Base-by-base conservation (phyloP, 2,329 filamentous ascomycete species). In the Epichloe scottii region DNA sequence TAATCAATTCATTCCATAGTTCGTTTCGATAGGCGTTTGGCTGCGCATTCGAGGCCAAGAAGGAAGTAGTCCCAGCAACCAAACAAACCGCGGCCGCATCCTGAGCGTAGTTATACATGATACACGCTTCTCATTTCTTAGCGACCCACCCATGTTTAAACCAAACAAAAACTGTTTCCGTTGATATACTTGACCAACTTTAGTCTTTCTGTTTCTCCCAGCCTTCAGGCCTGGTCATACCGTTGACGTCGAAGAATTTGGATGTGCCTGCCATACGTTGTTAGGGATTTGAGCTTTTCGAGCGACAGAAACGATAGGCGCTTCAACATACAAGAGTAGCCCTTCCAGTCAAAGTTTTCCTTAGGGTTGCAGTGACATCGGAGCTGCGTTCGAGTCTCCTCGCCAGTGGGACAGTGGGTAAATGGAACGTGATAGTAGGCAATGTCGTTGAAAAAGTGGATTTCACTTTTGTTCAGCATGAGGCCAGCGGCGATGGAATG, bases 261-360 rank as follows among this genome's bases (percentile, higher is more conserved):
- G 86, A 80, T 49, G 91, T 96, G 59, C 68, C 68, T 70, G 46
- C 4, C 11, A 17, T 12, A 19, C 3, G 5, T 11, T 6, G 42
- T 51, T 49, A 53, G 45, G n/a, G 19, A 19, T 35, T 21, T 17
- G 33, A 6, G 17, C 5, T 7, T 14, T 53, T 35, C 49, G 52
- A 21, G 35, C 33, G 33, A 7, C 6, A 10, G 26, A 30, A 10
- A 30, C 3, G 8, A 30, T 30, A 4, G 12, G 26, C 11, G 26
- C 4, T n/a, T 10, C 2, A 33, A 54, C 87, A 75, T 80, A 94
- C 90, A 97, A 66, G 89, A 95, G 68, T 96, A 97, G 49, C 87
- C 87, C 70, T 95, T 96, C 94, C 94, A 98, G 71, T 98, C 93
- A 75, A 98, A 98, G 74, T 98, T 98, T 54, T 97, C 87, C 63